Evolutionary conservation across 140 eudicot species (phyloP), one percentile per base, ranked within the genome.

Genomic region (Oenanthe javanica): DNA sequence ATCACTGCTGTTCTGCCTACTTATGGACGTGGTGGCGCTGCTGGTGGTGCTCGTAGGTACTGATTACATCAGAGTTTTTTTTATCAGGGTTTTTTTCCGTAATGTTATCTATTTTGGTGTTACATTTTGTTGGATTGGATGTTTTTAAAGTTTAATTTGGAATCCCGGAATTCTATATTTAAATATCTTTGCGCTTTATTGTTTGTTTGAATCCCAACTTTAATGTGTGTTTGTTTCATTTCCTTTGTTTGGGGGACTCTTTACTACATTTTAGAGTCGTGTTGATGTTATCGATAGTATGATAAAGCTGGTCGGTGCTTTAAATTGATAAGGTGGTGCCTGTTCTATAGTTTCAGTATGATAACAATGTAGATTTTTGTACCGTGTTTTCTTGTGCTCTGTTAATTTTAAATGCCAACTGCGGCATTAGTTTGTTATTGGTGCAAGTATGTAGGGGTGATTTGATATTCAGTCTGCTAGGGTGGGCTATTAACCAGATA

Each of bases 41-140:
- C 77, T n/a, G 87, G 85, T 23, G 85, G 85, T 13, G 84, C 82
- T 1, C 79, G 84, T 69, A 85, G 88, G 88, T 85, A 85, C 81
- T 81, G 75, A 85, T 36, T 42, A 50, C 21, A 4, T 2, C 6
- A 54, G 19, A 8, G 43, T 9, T 43, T 13, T n/a, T 70, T 38
- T 11, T 0, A 51, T 25, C 16, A 15, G 48, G 43, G 5, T 61
- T 79, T 72, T 21, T 76, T 19, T 46, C 75, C n/a, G 67, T n/a
- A 59, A 59, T 69, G 13, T 25, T 4, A 14, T 80, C 25, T 72
- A 4, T 72, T 15, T 9, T 38, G 38, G 36, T 21, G n/a, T 74
- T 47, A 47, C 54, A 4, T 43, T 72, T 2, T 10, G 31, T 72
- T 16, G n/a, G 48, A 71, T 40, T 7, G 12, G 38, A 36, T 40